Conservation (phyloP, 2,329 filamentous ascomycete genomes). For the Xylariales sp. region DNA sequence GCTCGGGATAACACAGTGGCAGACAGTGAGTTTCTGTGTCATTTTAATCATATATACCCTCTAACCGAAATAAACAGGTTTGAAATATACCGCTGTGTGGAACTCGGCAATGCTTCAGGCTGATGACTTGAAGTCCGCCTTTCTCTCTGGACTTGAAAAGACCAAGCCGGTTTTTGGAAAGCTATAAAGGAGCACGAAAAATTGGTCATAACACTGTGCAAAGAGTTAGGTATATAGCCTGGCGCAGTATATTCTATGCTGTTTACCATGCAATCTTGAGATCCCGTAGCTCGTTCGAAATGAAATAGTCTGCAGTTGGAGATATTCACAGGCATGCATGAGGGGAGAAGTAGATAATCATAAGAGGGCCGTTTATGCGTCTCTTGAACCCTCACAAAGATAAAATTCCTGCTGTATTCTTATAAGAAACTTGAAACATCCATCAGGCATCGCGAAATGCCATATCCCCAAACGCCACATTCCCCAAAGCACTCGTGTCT, state of each 20-base stretch:
- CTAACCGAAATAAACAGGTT: slow-evolving; percentile 36
- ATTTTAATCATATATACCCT: slow-evolving; percentile 7
- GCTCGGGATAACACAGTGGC: slow-evolving; percentile 72
- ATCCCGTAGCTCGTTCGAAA: not conserved
- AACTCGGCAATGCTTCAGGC: slow-evolving; percentile 82
- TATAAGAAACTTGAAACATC: not conserved
- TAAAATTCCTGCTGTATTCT: not conserved
- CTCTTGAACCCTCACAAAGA: not conserved
- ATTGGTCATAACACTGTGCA: no score
- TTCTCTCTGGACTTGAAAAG: slow-evolving; percentile 74
- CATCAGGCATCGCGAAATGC: not conserved
- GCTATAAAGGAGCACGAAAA: no score
- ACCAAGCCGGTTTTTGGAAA: slow-evolving; percentile 81
- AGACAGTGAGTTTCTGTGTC: slow-evolving; percentile 56
- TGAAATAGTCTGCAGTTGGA: not conserved
- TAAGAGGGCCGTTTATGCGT: no score
- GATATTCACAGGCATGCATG: no score
- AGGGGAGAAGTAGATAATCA: no score
- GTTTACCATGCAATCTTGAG: not conserved
- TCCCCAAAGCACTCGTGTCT: no score
- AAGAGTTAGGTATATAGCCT: no score
- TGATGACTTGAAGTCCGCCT: slow-evolving; percentile 67
- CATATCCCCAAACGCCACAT: not conserved
- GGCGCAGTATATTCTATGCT: not conserved
- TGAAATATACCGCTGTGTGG: slow-evolving; percentile 85